Evolutionary conservation across 305 asterid genomes (phyloP).

Genomic region (Fraxinus dipetala): DNA sequence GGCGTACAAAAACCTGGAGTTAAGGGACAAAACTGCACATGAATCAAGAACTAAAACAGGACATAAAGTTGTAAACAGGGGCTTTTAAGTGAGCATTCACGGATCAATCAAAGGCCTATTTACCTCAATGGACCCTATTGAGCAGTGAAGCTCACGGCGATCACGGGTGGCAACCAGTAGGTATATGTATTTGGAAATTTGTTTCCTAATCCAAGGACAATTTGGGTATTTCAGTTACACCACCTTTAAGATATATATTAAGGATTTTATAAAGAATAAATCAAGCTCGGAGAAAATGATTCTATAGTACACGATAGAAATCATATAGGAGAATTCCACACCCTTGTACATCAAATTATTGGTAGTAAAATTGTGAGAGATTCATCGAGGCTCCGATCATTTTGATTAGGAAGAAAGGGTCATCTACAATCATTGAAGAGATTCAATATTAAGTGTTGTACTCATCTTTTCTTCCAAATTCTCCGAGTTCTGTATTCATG

Average conservation of each 20-base stretch:
- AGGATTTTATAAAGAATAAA: not conserved
- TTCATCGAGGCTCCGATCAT: no score
- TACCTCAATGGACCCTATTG: not conserved
- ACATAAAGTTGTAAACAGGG: not conserved
- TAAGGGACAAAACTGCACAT: not conserved
- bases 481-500: no score
- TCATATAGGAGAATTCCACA: no score
- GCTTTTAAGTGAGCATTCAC: not conserved
- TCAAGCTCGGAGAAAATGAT: no score
- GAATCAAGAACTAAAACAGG: not conserved
- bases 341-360: not conserved
- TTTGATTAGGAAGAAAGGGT: no score
- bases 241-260: not conserved
- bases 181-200: not conserved
- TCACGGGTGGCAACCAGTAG: not conserved
- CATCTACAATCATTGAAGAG: no score
- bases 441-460: no score
- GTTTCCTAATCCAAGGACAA: not conserved
- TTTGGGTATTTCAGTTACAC: not conserved
- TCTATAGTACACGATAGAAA: no score
- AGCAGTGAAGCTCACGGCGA: not conserved
- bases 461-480: no score
- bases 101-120: not conserved
- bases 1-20: not conserved
- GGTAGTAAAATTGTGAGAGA: not conserved